phyloP scores from a whole-genome alignment of 192 early-diverging fungal species.

The Radiomyces spectabilis region DNA sequence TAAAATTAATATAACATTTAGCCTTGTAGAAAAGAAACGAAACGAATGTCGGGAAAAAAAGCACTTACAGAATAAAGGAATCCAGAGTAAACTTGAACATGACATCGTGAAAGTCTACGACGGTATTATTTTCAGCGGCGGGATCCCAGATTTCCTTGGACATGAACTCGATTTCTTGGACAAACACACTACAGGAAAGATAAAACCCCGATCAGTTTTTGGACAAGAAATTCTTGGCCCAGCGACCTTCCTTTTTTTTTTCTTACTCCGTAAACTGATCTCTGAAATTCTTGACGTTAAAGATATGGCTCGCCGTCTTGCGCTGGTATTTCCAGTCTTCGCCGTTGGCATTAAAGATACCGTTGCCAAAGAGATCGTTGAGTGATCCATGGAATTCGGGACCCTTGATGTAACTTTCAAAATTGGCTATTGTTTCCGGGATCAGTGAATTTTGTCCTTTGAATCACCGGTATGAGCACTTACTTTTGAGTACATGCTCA shows the following conservation, averaged over 20 bases:
- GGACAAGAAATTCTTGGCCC: not conserved
- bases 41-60: not conserved
- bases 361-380: slow-evolving; percentile 52
- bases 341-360: slow-evolving; percentile 70
- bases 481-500: slow-evolving; percentile 32
- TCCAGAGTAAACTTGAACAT: slow-evolving; percentile 45
- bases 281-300: slow-evolving; percentile 32
- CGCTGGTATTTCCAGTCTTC: slow-evolving; percentile 55
- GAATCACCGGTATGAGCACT: not conserved
- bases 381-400: slow-evolving; percentile 40
- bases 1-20: not conserved
- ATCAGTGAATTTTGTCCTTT: not conserved
- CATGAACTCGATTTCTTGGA: slow-evolving; percentile 27
- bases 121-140: slow-evolving; percentile 16
- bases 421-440: slow-evolving; percentile 14
- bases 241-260: no score
- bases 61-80: slow-evolving; percentile 37
- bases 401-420: slow-evolving; percentile 35
- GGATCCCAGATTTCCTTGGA: slow-evolving; percentile 16
- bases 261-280: slow-evolving; percentile 31
- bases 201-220: not conserved
- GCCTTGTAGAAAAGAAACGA: not conserved
- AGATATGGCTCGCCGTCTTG: slow-evolving; percentile 36
- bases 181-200: slow-evolving; percentile 22
- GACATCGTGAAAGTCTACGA: slow-evolving; percentile 36